phyloP scores from a whole-genome alignment of 345 rosid species.

The Citrus mangshanensis region DNA sequence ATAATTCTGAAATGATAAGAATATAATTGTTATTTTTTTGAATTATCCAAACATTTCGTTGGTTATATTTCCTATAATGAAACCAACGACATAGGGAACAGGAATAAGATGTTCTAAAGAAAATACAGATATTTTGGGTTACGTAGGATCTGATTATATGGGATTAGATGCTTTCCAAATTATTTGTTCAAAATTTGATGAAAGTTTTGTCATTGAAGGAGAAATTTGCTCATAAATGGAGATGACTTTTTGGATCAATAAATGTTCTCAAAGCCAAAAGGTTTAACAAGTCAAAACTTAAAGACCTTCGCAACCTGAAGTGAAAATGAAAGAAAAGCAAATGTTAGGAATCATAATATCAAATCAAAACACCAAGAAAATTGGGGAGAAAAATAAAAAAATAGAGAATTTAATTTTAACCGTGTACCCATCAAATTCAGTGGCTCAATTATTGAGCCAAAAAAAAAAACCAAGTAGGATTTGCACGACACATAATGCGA shows the following conservation, averaged over 20 bases:
- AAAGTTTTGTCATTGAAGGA: not conserved
- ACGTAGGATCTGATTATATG: too few species aligned
- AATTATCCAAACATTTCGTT: too few species aligned
- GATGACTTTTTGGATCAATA: not conserved
- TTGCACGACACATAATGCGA: slow-evolving; percentile 1
- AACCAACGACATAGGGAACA: not conserved
- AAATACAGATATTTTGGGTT: too few species aligned
- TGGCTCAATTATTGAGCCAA: slow-evolving; percentile 32
- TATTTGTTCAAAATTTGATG: not conserved
- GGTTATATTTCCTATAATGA: not conserved
- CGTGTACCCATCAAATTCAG: slow-evolving; percentile 15
- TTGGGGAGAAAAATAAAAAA: not conserved
- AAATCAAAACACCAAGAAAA: not conserved
- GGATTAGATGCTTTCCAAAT: not conserved
- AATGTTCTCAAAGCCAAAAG: not conserved
- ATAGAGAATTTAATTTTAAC: not conserved
- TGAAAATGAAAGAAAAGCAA: not conserved
- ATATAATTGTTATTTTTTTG: too few species aligned
- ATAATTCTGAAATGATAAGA: too few species aligned
- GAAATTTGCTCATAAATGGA: not conserved
- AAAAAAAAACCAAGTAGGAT: slow-evolving; percentile 7
- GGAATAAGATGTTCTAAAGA: too few species aligned
- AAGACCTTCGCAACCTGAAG: not conserved
- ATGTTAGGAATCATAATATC: not conserved
- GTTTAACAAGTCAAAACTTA: slow-evolving; percentile 13